Evolutionary conservation across 129 eudicot species (phyloP), one percentile per base, ranked within the genome.

Genomic region (Daucus carota): DNA sequence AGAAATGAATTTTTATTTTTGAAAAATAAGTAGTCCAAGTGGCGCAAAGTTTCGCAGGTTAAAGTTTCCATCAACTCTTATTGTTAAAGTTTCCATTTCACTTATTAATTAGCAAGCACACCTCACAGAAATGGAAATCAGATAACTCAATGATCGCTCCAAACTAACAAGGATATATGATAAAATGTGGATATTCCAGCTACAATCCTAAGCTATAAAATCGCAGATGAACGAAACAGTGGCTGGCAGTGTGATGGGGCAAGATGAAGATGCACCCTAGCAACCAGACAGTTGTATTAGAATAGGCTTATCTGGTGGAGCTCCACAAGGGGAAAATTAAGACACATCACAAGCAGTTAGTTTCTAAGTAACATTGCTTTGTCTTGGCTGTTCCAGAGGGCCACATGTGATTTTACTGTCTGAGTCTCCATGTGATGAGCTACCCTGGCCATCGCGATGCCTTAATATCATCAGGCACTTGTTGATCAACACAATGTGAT

Each of bases 321-420:
- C 74, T 74, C 74, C 81, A 68, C 75, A 48, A 42, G 17, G 2
- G 32, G 15, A 36, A 38, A 6, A 77, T 44, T 20, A 18, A 16
- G 57, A n/a, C 47, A 43, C 42, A 66, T 33, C 34, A 18, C 46
- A 67, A 67, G 43, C 40, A 67, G 72, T 33, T 70, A 41, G 47
- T 34, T 40, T 70, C 74, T 70, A 33, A 40, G 76, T 67, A 70
- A 52, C 75, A 47, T 54, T 70, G 40, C 46, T 34, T 40, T 71
- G 71, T 38, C 62, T 54, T 40, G 75, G 71, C 75, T 31, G 76
- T 48, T 69, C 40, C 2, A 50, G 46, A 57, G 77, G 66, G 73
- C 77, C 81, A 72, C 81, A 59, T 72, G 80, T 48, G 75, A 48
- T 65, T 74, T 77, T 70, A 78, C 66, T 47, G 60, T 70, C 81